These are phyloP conservation scores for Penicillium sp. DNA, from an alignment of 2,329 filamentous ascomycete genomes.

Conservation along the genomic window DNA sequence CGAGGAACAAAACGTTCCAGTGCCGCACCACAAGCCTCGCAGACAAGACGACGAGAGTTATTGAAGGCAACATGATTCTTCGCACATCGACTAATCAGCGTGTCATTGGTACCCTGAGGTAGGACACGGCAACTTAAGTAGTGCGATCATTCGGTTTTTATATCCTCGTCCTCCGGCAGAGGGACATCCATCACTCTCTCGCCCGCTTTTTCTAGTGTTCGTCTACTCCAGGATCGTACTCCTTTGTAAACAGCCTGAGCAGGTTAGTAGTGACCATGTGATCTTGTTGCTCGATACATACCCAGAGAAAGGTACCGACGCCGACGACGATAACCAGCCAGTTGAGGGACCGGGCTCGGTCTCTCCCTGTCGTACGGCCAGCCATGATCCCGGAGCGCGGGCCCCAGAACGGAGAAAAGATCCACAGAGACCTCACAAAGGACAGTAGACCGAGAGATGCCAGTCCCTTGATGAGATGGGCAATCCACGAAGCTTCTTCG, in stretches of 20 bases:
- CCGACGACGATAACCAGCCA: slow-evolving; percentile 78
- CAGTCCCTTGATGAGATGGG: slow-evolving; percentile 86
- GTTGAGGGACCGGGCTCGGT: slow-evolving; percentile 74
- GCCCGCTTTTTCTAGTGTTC: slow-evolving; percentile 71
- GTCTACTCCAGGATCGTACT: slow-evolving; percentile 70
- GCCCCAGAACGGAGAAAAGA: slow-evolving; percentile 67
- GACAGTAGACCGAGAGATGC: slow-evolving; percentile 86
- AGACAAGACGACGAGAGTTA: slow-evolving; percentile 30
- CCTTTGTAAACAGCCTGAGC: slow-evolving; percentile 74
- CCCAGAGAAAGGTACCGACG: slow-evolving; percentile 72
- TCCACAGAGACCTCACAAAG: slow-evolving; percentile 74
- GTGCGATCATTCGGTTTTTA: slow-evolving; percentile 58
- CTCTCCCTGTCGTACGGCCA: slow-evolving; percentile 53
- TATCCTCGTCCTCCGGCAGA: slow-evolving; percentile 53
- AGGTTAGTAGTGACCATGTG: slow-evolving; percentile 20
- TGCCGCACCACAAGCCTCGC: slow-evolving; percentile 23
- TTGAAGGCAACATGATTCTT: slow-evolving; percentile 57
- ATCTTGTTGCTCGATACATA: slow-evolving; percentile 46
- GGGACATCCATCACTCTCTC: slow-evolving; percentile 77
- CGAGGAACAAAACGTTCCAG: slow-evolving; percentile 36
- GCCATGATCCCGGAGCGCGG: slow-evolving; percentile 51
- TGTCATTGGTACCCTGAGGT: slow-evolving; percentile 61
- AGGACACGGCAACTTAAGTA: slow-evolving; percentile 94
- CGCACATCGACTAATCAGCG: slow-evolving; percentile 98
- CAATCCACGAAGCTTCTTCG: slow-evolving; percentile 64